phyloP scores from a whole-genome alignment of 2,329 filamentous ascomycete species.

The Paracoccidioides lutzii region DNA sequence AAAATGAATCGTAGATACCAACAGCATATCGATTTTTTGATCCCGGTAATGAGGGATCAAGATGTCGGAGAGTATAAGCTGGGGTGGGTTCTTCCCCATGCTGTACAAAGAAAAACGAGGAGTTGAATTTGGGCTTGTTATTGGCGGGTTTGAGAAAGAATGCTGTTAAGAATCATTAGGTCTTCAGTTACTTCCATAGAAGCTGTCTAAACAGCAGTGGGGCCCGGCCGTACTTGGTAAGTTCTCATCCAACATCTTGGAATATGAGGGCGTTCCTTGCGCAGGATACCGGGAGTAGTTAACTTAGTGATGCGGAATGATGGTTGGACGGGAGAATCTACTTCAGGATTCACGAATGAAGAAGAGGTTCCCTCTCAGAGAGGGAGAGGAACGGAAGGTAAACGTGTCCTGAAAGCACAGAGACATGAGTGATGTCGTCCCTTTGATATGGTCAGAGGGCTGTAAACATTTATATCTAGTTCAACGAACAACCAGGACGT shows the following conservation, averaged over 20 bases:
- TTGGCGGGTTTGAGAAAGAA: conserved; percentile 47
- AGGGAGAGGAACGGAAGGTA: no score
- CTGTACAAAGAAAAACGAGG: conserved; percentile 40
- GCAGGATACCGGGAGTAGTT: background rate
- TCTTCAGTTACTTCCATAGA: conserved; percentile 1
- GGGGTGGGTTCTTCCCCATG: conserved; percentile 69
- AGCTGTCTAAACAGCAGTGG: background rate
- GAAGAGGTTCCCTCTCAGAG: background rate
- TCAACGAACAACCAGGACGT: background rate
- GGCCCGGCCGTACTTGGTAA: conserved; percentile 49
- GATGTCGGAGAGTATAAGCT: conserved; percentile 66
- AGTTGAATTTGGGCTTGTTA: conserved; percentile 30
- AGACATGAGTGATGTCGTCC: no score
- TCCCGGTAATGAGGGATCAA: conserved; percentile 55
- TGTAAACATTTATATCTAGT: background rate
- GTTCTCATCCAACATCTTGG: conserved; percentile 77
- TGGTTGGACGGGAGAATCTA: background rate
- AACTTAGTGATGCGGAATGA: background rate
- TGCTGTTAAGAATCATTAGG: conserved; percentile 25
- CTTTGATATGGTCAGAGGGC: background rate
- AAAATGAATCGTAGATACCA: conserved; percentile 71
- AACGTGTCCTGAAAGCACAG: no score
- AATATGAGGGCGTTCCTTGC: background rate
- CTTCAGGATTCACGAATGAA: background rate
- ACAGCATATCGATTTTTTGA: conserved; percentile 76